These are phyloP conservation scores for Helenozyma baotianmanensis DNA, from an alignment of 805 yeast species.

Conservation along the genomic window DNA sequence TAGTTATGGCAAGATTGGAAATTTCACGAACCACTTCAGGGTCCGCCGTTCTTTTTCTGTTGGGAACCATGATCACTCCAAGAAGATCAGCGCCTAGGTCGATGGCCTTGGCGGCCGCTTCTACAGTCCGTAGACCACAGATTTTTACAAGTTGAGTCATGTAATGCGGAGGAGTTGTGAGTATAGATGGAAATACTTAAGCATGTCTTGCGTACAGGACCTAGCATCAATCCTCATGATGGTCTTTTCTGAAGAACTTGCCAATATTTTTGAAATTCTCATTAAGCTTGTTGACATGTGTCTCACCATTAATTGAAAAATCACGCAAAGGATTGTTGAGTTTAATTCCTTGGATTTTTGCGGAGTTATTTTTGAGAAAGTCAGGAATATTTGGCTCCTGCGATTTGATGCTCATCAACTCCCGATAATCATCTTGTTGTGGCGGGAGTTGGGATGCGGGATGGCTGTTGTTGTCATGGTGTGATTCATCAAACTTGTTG, in stretches of 20 bases:
- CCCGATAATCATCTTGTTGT: slow-evolving; percentile 6
- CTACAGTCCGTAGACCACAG: slow-evolving; percentile 71
- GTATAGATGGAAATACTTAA: neutral
- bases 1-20: slow-evolving; percentile 22
- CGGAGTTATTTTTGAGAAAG: slow-evolving; percentile 15
- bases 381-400: slow-evolving; percentile 23
- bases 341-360: slow-evolving; percentile 42
- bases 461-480: slow-evolving; percentile 6
- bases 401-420: slow-evolving; percentile 15
- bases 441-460: slow-evolving; percentile 16
- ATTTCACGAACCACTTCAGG: slow-evolving; percentile 25
- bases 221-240: slow-evolving; percentile 5
- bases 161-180: neutral
- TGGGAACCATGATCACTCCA: slow-evolving; percentile 87
- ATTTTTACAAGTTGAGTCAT: slow-evolving; percentile 58
- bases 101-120: slow-evolving; percentile 70
- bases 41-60: slow-evolving; percentile 64
- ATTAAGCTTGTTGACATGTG: slow-evolving; percentile 57
- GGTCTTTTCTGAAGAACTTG: slow-evolving; percentile 41
- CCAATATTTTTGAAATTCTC: slow-evolving; percentile 65
- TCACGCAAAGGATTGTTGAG: slow-evolving; percentile 38
- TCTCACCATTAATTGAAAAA: slow-evolving; percentile 50
- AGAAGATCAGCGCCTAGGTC: slow-evolving; percentile 68
- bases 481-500: too few species aligned
- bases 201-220: too few species aligned